Conservation (phyloP, 108 stramenopile genomes). For the Stephanodiscus minutulus region DNA sequence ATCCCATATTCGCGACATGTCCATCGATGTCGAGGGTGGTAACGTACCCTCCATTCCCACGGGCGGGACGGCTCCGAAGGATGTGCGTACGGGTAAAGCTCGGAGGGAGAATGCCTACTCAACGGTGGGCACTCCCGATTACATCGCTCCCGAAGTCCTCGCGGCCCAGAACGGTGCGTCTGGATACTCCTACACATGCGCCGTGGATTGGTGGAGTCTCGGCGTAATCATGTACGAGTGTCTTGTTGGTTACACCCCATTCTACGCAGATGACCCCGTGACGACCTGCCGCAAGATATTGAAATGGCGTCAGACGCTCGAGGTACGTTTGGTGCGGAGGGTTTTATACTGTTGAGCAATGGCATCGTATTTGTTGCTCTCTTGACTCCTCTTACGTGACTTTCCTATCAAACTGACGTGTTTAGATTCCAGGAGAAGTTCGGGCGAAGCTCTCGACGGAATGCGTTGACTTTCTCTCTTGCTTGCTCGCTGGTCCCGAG, state of each 20-base stretch:
- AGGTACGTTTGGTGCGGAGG: slow-evolving; percentile 39
- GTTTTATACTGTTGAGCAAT: background rate
- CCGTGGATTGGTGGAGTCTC: slow-evolving; percentile 99
- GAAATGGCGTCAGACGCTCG: slow-evolving; percentile 87
- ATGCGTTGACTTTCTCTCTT: slow-evolving; percentile 89
- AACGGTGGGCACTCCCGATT: slow-evolving; percentile 99
- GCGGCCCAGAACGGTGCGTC: slow-evolving; percentile 92
- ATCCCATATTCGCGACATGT: slow-evolving; percentile 79
- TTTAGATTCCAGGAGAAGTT: slow-evolving; percentile 77
- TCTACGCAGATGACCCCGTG: slow-evolving; percentile 98
- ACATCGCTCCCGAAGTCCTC: slow-evolving; percentile 99
- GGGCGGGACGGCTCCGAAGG: slow-evolving; percentile 33
- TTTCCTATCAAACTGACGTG: background rate
- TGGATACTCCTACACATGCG: slow-evolving; percentile 94
- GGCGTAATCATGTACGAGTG: slow-evolving; percentile 99
- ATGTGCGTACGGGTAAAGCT: slow-evolving; percentile 69
- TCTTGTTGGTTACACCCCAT: slow-evolving; percentile 99
- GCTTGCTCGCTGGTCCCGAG: slow-evolving; percentile 85
- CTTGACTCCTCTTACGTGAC: background rate
- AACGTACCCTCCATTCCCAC: slow-evolving; percentile 26
- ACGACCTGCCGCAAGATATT: slow-evolving; percentile 97
- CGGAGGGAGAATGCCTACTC: slow-evolving; percentile 95
- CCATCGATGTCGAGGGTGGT: slow-evolving; percentile 69
- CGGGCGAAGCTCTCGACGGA: slow-evolving; percentile 75
- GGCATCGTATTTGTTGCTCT: background rate